These are phyloP conservation scores for Protostelium mycophagum DNA, from an alignment of 78 protist genomes.

Conservation along the genomic window DNA sequence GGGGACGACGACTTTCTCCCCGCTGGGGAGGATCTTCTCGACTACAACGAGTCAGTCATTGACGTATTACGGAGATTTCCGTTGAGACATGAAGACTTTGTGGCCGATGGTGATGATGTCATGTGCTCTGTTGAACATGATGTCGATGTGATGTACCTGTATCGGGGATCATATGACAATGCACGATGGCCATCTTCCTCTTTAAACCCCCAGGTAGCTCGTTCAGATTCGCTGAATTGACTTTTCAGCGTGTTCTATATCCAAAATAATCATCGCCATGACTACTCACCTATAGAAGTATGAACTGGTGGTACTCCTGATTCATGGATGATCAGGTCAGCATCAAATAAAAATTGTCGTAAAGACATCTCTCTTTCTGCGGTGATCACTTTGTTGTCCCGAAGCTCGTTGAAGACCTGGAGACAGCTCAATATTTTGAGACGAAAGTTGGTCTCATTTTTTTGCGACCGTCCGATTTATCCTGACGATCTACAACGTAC, in stretches of 20 bases:
- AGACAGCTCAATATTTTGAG: no score
- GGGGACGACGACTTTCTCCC: background rate
- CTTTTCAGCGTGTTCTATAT: background rate
- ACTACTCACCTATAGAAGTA: conserved; percentile 16
- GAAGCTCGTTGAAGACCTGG: background rate
- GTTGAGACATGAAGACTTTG: no score
- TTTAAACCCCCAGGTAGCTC: conserved; percentile 25
- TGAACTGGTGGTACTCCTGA: conserved; percentile 78
- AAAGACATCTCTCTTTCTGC: conserved; percentile 26
- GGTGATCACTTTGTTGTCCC: conserved; percentile 4
- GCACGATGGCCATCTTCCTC: conserved; percentile 32
- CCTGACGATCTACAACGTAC: background rate
- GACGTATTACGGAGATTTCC: no score
- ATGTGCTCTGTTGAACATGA: no score
- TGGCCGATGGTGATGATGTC: no score
- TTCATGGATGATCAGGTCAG: conserved; percentile 63
- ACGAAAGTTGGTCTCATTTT: no score
- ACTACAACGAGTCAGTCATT: no score
- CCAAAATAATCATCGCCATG: background rate
- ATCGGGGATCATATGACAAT: conserved; percentile 15
- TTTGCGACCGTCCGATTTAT: no score
- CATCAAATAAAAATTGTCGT: conserved; percentile 48
- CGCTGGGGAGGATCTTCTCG: conserved; percentile 8
- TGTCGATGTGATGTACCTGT: no score
- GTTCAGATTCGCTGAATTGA: conserved; percentile 6